Percentiles rank a stretch among this genome's conserved stretches.
Evolutionary conservation across 768 basidiomycete genomes (phyloP).

Genomic region (Hirschioporus abietinus): DNA sequence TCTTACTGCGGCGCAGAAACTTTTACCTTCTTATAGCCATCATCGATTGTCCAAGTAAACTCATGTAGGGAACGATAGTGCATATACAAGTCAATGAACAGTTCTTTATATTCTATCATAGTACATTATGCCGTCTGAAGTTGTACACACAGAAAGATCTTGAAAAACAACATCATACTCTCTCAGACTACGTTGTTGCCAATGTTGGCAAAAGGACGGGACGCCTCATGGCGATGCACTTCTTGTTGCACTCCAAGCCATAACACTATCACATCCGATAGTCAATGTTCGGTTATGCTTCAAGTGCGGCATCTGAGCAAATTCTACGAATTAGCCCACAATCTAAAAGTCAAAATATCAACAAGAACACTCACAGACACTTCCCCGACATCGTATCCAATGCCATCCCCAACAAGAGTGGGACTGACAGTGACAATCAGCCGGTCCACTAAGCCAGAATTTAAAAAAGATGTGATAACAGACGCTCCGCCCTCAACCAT

Average conservation of each 20-base stretch:
- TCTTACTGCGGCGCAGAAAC: not conserved
- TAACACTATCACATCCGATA: constrained; percentile 29
- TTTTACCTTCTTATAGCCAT: too few relatives aligned
- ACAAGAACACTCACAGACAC: constrained; percentile 15
- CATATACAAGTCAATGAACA: too few relatives aligned
- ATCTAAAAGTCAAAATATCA: not conserved
- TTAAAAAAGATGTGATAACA: constrained; percentile 72
- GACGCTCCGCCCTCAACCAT: constrained; percentile 96
- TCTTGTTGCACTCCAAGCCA: constrained; percentile 15
- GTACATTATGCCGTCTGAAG: not conserved
- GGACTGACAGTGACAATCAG: constrained; percentile 87
- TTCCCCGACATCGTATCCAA: constrained; percentile 44
- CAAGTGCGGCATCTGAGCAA: constrained; percentile 20
- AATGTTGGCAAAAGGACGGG: too few relatives aligned
- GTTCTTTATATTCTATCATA: not conserved
- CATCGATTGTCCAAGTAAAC: too few relatives aligned
- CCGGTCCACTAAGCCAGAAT: constrained; percentile 48
- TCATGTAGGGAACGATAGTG: too few relatives aligned
- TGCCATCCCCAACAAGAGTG: constrained; percentile 72
- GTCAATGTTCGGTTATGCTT: constrained; percentile 23
- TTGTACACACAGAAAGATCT: not conserved
- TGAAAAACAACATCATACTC: not conserved
- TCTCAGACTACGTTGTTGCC: too few relatives aligned
- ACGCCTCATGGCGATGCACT: not conserved
- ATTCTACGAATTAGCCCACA: constrained; percentile 7